Base-by-base conservation (phyloP, 352 stramenopile species). In the Phytophthora sojae region DNA sequence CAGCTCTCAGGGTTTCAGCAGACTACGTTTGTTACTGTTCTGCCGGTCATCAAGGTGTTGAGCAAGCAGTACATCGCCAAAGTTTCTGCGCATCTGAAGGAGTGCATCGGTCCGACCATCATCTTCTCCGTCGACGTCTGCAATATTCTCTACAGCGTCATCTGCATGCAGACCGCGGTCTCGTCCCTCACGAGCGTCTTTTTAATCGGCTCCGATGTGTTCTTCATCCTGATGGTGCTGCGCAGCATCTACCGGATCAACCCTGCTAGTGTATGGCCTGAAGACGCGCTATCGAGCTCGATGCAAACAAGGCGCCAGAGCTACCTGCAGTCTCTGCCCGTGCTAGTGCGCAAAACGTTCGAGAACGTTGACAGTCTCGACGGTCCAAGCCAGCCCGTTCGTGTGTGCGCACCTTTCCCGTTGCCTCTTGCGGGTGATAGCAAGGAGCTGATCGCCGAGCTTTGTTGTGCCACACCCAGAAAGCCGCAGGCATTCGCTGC, bases 61-160 rank as follows among this genome's bases (percentile, higher is more conserved):
- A 45, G 69, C 7, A 72, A 75, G 4, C 62, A 77, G 25, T 19
- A 63, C 7, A 52, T 73, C 12, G 73, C 68, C 0, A 62, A 30
- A 2, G 61, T 32, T 1, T 62, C 30, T 4, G 17, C 6, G 0
- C 61, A 70, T 12, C 64, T 69, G 30, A 37, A 68, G 1, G 73
- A 80, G 19, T 52, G 56, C 9, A 21, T 80, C 4, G 64, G 64
- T 0, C 50, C 60, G 8, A 69, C 42, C 0, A 58, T 69, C n/a
- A 57, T 81, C 44, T 71, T 78, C 26, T 69, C 67, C 1, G 73
- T 77, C 44, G 73, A 81, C n/a, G 57, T 81, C 2, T 81, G 69
- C 54, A 72, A 81, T 23, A 25, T 74, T 0, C 49, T 81, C 3
- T 81, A 78, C 63, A 29, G 60, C 14, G 35, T 64, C 1, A 58